Evolutionary conservation across 2,329 filamentous ascomycete genomes (phyloP).

Genomic region (Ascochyta lentis): DNA sequence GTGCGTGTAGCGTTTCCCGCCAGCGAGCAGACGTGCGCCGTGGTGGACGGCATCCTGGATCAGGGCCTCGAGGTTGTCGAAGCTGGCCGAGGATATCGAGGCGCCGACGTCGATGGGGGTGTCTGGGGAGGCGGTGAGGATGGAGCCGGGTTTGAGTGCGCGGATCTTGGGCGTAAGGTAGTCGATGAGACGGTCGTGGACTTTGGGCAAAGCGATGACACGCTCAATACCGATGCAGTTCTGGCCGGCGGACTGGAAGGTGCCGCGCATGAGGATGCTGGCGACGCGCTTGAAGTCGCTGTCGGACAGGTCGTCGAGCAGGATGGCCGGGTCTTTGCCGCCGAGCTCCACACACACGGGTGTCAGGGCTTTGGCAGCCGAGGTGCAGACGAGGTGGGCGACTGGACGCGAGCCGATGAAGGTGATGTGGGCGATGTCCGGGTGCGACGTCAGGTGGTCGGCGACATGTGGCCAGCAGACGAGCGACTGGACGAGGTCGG

Average conservation of each 20-base stretch:
- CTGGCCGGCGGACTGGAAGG: slow-evolving; percentile 93
- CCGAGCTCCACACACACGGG: slow-evolving; percentile 91
- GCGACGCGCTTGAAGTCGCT: slow-evolving; percentile 71
- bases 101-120: slow-evolving; percentile 80
- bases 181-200: slow-evolving; percentile 75
- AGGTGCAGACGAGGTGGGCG: slow-evolving; percentile 85
- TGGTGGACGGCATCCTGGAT: slow-evolving; percentile 77
- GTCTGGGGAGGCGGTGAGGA: slow-evolving; percentile 56
- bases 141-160: slow-evolving; percentile 76
- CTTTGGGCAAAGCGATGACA: slow-evolving; percentile 77
- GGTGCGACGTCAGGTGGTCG: slow-evolving; percentile 81
- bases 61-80: slow-evolving; percentile 76
- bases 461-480: slow-evolving; percentile 89
- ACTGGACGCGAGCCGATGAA: slow-evolving; percentile 93
- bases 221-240: slow-evolving; percentile 98
- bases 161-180: slow-evolving; percentile 76
- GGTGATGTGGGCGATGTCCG: slow-evolving; percentile 83
- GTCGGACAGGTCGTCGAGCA: slow-evolving; percentile 79
- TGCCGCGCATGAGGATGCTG: slow-evolving; percentile 86
- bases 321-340: slow-evolving; percentile 90
- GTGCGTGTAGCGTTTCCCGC: slow-evolving; percentile 75
- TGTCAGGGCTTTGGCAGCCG: slow-evolving; percentile 83
- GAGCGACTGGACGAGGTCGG: slow-evolving; percentile 81
- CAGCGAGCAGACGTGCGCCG: slow-evolving; percentile 82
- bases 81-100: slow-evolving; percentile 81